These are phyloP conservation scores for Trichoderma sp. DNA, from an alignment of 2,329 filamentous ascomycete species.

Conservation along the genomic window DNA sequence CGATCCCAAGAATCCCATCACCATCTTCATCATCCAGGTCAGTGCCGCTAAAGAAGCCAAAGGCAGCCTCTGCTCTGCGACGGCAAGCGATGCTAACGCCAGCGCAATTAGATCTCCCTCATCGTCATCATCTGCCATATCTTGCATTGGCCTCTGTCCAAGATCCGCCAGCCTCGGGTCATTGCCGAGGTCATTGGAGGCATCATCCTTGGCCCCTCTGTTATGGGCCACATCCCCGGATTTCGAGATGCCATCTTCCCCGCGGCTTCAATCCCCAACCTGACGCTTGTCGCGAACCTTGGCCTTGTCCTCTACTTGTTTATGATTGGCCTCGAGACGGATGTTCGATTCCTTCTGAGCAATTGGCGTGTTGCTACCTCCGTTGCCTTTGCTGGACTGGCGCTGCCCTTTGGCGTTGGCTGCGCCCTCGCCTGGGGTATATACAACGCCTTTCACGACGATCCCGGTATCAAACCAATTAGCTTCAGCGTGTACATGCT, in stretches of 20 bases:
- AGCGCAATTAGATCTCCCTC: conserved; percentile 42
- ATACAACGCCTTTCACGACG: conserved; percentile 68
- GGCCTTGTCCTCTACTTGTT: conserved; percentile 85
- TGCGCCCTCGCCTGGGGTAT: conserved; percentile 79
- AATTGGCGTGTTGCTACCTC: conserved; percentile 81
- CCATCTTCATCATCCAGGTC: conserved; percentile 74
- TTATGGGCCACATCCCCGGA: conserved; percentile 81
- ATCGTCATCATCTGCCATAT: conserved; percentile 51
- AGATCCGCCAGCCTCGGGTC: conserved; percentile 76
- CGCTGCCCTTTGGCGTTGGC: conserved; percentile 79
- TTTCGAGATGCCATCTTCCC: conserved; percentile 81
- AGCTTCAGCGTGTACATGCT: conserved; percentile 58
- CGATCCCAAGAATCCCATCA: conserved; percentile 70
- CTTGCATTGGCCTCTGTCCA: conserved; percentile 74
- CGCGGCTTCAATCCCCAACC: conserved; percentile 68
- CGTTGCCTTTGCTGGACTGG: conserved; percentile 78
- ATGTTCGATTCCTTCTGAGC: conserved; percentile 71
- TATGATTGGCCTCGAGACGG: conserved; percentile 83
- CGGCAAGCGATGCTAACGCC: neutral
- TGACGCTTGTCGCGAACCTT: conserved; percentile 78
- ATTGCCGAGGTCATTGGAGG: conserved; percentile 86
- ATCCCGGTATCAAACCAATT: conserved; percentile 44
- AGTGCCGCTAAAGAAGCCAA: conserved; percentile 9
- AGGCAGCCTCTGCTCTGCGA: neutral
- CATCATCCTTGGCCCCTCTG: conserved; percentile 81